Percentiles rank a stretch among this genome's conserved stretches.
These are phyloP conservation scores for Pyrus hybrid DNA, from an alignment of 331 rosid species.

Conservation along the genomic window DNA sequence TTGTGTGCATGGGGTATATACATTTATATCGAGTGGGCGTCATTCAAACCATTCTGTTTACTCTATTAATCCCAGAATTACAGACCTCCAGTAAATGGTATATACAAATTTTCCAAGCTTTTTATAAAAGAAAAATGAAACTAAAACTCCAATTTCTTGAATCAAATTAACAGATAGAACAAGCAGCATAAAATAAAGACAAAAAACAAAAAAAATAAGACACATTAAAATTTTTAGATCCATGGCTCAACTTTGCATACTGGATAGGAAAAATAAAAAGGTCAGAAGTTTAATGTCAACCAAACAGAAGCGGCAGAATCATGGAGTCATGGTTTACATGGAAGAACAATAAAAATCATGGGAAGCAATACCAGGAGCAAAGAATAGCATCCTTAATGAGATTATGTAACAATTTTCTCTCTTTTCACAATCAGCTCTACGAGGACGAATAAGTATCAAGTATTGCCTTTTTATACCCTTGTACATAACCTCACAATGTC, in stretches of 20 bases:
- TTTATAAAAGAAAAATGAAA: too few species aligned
- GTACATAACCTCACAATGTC: background rate
- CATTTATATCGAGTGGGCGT: too few species aligned
- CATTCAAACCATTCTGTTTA: too few species aligned
- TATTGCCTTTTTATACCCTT: background rate
- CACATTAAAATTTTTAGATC: background rate
- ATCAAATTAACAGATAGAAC: background rate
- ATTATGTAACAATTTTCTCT: background rate
- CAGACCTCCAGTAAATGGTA: too few species aligned
- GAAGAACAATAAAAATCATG: background rate
- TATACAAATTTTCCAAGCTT: too few species aligned
- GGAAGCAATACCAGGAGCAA: background rate
- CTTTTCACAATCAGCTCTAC: background rate
- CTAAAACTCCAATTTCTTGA: too few species aligned
- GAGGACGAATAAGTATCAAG: background rate
- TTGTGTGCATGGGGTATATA: too few species aligned
- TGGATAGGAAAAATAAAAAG: background rate
- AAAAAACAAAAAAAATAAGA: background rate
- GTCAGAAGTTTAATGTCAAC: background rate
- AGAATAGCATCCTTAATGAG: background rate
- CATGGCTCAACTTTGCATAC: background rate
- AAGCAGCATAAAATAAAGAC: background rate
- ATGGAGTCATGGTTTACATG: background rate
- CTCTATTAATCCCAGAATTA: too few species aligned
- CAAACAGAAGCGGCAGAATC: background rate